Base-by-base conservation (phyloP, 306 rosid species). In the Trichosanthes truncata region DNA sequence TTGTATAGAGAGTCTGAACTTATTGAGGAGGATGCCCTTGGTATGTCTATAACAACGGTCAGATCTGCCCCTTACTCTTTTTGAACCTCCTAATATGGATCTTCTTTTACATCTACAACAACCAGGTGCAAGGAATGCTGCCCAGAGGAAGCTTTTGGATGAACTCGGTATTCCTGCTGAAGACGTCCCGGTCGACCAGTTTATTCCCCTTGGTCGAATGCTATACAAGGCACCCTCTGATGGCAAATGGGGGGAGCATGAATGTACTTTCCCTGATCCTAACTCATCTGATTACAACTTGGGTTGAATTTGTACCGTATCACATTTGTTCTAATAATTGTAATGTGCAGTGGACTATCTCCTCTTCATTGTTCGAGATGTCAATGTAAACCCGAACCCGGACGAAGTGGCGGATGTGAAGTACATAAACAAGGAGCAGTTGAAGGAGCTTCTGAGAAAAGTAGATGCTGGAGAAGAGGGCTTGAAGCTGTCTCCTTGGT, bases 231-330 rank as follows among this genome's bases (percentile, higher is more conserved):
- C 99, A 41, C 97, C 99, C 81, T 96, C 99, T 77, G 98, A 96
- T 75, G 96, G 97, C 84, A 91, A 91, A 85, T 96, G 99, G 99
- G 99, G 99, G 78, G 99, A 96, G 84, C 99, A 96, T 80, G 99
- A 96, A 88, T 80, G 99, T 56, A 25, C 63, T 69, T 76, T 41
- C 65, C 9, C n/a, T 52, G 20, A n/a, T 7, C 21, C 26, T 73
- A 18, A 57, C 72, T 57, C 71, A 56, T 78, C n/a, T 72, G 21
- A 45, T 33, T 20, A 9, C 4, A 2, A 40, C 10, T 66, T 68
- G 7, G 29, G 20, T n/a, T 74, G n/a, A 52, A 17, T 3, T 35
- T 1, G 23, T 4, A 5, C 21, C 36, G 72, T 11, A 40, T 26
- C 13, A 20, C 46, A 21, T 38, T 45, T 66, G 33, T 45, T 25